Percentiles rank a stretch among this genome's conserved stretches.
Conservation (phyloP, 1,284 basidiomycete genomes). For the Cutaneotrichosporon sp. region DNA sequence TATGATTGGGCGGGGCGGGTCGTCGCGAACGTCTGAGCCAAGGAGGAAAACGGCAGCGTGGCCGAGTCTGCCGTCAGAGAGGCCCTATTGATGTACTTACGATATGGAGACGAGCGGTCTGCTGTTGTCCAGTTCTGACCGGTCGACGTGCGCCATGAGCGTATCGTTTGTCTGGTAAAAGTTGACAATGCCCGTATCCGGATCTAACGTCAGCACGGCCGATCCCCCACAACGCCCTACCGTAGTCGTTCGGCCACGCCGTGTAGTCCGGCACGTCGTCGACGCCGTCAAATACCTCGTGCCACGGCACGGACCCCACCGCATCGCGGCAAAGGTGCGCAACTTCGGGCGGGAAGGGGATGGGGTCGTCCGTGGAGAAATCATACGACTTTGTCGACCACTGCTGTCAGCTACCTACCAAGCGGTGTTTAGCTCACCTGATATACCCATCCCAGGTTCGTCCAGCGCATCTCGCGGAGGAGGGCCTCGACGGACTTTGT, state of each 20-base stretch:
- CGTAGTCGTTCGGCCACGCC: constrained; percentile 67
- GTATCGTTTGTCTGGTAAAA: constrained; percentile 81
- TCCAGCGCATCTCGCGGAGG: constrained; percentile 74
- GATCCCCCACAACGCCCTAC: constrained; percentile 47
- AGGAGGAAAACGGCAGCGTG: constrained; percentile 81
- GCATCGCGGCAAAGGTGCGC: constrained; percentile 59
- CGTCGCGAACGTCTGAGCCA: constrained; percentile 70
- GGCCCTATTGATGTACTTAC: constrained; percentile 52
- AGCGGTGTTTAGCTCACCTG: constrained; percentile 35
- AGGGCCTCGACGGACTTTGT: constrained; percentile 62
- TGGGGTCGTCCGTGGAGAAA: constrained; percentile 58
- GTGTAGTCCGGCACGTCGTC: constrained; percentile 56
- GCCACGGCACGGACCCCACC: constrained; percentile 64
- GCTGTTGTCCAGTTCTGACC: constrained; percentile 69
- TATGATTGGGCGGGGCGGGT: constrained; percentile 69
- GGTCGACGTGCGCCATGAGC: constrained; percentile 88
- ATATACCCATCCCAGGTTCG: constrained; percentile 87
- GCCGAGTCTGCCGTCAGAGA: constrained; percentile 60
- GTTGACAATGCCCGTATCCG: constrained; percentile 89
- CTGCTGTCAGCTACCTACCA: constrained; percentile 49
- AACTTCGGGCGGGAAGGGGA: constrained; percentile 58
- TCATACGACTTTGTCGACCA: constrained; percentile 91
- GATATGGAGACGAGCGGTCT: constrained; percentile 83
- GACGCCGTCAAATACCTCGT: constrained; percentile 54
- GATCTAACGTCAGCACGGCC: constrained; percentile 34